Evolutionary conservation across 176 grass and related monocot species (phyloP).

Genomic region (Oryza meridionalis): DNA sequence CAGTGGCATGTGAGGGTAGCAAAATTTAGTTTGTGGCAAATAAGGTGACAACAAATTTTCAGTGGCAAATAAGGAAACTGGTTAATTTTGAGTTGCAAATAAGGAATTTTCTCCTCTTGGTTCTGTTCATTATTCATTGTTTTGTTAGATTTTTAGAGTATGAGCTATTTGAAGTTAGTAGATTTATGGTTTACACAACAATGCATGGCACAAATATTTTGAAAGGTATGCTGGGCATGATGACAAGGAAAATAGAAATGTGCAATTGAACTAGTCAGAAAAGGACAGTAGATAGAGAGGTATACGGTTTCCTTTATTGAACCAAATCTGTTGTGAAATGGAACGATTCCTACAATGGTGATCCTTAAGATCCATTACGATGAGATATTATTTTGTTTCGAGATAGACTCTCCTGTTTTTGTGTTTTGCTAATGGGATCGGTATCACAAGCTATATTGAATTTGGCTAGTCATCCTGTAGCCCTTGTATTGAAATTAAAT

Average conservation of each 20-base stretch:
- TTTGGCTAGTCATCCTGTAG: neutral
- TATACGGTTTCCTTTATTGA: neutral
- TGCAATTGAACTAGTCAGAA: neutral
- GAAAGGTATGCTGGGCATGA: neutral
- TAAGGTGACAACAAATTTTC: too few species aligned
- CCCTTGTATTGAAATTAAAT: neutral
- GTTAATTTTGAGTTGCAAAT: too few species aligned
- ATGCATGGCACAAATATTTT: neutral
- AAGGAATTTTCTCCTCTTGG: too few species aligned
- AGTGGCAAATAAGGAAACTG: too few species aligned
- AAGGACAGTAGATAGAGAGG: neutral
- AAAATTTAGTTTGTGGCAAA: too few species aligned
- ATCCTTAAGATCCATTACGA: neutral
- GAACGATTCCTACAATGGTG: neutral
- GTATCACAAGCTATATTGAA: neutral
- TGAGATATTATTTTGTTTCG: neutral
- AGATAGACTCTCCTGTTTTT: constrained; percentile 1
- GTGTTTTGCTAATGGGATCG: neutral
- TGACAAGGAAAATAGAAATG: neutral
- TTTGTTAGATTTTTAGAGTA: neutral
- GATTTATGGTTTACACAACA: neutral
- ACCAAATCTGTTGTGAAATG: neutral
- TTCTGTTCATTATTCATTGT: neutral
- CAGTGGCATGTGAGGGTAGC: too few species aligned
- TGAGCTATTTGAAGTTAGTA: neutral